Evolutionary conservation across 2,329 filamentous ascomycete genomes (phyloP), one percentile per base, ranked within the genome.

Genomic region (Ascochyta rabiei): DNA sequence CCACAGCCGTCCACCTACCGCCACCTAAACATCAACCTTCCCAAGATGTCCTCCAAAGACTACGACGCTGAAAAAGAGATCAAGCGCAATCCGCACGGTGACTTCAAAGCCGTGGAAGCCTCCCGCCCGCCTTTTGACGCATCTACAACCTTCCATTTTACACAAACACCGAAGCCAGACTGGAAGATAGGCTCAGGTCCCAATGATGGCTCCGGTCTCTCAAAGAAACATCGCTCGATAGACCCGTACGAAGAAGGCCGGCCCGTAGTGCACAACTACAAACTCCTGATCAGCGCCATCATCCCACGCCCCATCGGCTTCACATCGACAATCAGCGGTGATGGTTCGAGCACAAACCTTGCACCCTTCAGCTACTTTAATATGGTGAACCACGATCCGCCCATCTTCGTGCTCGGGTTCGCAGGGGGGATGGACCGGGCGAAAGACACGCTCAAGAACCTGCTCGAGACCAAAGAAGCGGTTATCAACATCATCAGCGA

Each of bases 341-440:
- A 92, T 67, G 90, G 89, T 19, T 55, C 60, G 46, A 80, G 77
- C 24, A 85, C 84, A 15, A 98, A 97, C 76, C 82, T 97, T 2
- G 91, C 93, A 0, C 93, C 92, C 0, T 96, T 95, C 75, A 89
- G 85, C 69, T 97, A 95, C 79, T 91, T 92, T 73, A 89, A 91
- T 72, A 76, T 96, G 59, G 82, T 96, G 62, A 86, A 86, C 74
- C 89, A 95, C 72, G 93, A 97, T 71, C 93, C 93, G 4, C 93
- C 93, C 0, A 80, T 96, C 38, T 96, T 97, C 74, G 83, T 85
- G 8, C 78, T 88, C 6, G 85, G 86, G 0, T 85, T 86, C 54
- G 78, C 81, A 0, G 84, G 83, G 1, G 81, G 82, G 1, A 77
- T 81, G 49, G 79, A 82, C 19, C 75, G 78, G 4, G 85, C 88